Evolutionary conservation across 495 filamentous ascomycete genomes (phyloP).

Genomic region (Penicillium cinerascens): DNA sequence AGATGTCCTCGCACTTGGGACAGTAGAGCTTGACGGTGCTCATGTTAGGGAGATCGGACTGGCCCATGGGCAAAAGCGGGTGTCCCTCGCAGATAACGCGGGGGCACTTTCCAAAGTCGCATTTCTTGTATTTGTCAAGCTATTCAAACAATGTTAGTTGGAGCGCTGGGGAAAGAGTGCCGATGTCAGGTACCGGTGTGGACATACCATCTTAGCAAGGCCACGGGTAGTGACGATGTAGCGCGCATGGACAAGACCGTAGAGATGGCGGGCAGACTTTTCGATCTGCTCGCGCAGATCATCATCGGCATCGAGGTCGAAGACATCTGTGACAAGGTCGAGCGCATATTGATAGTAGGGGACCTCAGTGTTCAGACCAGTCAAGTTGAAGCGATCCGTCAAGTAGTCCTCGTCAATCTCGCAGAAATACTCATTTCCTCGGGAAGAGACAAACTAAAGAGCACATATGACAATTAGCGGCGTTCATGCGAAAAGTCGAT

Average conservation of each 20-base stretch:
- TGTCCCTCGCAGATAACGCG: constrained; percentile 90
- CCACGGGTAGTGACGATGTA: constrained; percentile 97
- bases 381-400: constrained; percentile 97
- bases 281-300: constrained; percentile 97
- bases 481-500: neutral
- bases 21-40: constrained; percentile 96
- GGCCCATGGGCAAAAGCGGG: constrained; percentile 88
- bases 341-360: constrained; percentile 98
- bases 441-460: constrained; percentile 89
- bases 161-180: neutral
- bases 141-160: constrained; percentile 32
- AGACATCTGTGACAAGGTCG: constrained; percentile 99
- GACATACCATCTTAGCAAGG: constrained; percentile 87
- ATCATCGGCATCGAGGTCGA: constrained; percentile 97
- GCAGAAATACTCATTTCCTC: constrained; percentile 99
- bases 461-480: constrained; percentile 13
- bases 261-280: constrained; percentile 93
- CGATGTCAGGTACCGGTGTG: neutral
- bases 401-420: constrained; percentile 99
- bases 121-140: constrained; percentile 98
- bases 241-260: constrained; percentile 92
- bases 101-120: constrained; percentile 96
- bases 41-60: constrained; percentile 77
- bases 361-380: constrained; percentile 93
- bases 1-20: constrained; percentile 93